Conservation (phyloP, 208 protist species). For the Crithidia expoeki region DNA sequence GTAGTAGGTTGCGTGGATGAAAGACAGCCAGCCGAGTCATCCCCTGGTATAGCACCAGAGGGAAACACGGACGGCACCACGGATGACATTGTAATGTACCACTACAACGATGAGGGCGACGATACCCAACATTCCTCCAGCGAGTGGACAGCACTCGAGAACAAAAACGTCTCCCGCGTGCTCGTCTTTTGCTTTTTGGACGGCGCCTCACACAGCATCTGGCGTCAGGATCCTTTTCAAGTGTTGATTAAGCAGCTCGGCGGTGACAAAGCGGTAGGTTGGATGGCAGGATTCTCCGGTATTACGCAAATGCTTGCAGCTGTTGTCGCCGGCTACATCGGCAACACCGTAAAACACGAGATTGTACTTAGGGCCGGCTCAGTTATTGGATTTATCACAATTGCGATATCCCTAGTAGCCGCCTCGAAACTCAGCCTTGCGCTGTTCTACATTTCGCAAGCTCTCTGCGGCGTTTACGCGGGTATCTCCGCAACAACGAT, state of each 20-base stretch:
- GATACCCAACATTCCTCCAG: background rate
- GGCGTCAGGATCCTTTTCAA: slow-evolving; percentile 45
- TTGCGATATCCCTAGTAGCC: slow-evolving; percentile 20
- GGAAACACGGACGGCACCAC: slow-evolving; percentile 3
- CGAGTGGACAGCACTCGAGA: slow-evolving; percentile 8
- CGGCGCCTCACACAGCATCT: slow-evolving; percentile 51
- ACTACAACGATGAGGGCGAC: slow-evolving; percentile 9
- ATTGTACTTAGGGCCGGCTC: slow-evolving; percentile 33
- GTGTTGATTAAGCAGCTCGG: slow-evolving; percentile 45
- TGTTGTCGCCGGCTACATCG: slow-evolving; percentile 31
- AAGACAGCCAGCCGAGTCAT: too few relatives aligned
- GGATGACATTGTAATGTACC: background rate
- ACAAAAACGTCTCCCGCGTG: slow-evolving; percentile 26
- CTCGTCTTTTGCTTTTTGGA: slow-evolving; percentile 43
- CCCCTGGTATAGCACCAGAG: too few relatives aligned
- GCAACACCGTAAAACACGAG: slow-evolving; percentile 28
- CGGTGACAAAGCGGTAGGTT: slow-evolving; percentile 33
- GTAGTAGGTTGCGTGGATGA: background rate
- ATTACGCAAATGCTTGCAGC: slow-evolving; percentile 51
- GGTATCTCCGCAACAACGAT: slow-evolving; percentile 43
- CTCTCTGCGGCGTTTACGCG: slow-evolving; percentile 45
- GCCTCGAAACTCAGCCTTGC: slow-evolving; percentile 5
- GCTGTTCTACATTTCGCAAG: slow-evolving; percentile 29
- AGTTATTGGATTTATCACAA: slow-evolving; percentile 20
- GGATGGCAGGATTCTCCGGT: slow-evolving; percentile 39